These are phyloP conservation scores for Leersia perrieri DNA, from an alignment of 176 grass and related monocot species.

Conservation along the genomic window DNA sequence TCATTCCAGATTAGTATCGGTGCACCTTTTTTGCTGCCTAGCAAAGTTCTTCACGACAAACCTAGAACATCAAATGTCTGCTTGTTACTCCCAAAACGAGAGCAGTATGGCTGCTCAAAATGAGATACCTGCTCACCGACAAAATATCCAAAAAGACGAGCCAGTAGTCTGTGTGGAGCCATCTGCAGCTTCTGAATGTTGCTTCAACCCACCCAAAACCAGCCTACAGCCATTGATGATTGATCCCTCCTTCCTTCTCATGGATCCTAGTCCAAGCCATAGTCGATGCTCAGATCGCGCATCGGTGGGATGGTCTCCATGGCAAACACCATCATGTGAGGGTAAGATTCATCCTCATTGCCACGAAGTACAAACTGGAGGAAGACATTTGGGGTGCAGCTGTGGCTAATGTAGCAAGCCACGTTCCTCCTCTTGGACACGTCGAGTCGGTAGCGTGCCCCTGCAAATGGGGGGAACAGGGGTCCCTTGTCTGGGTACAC, in stretches of 20 bases:
- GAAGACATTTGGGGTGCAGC: constrained; percentile 66
- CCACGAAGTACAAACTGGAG: constrained; percentile 56
- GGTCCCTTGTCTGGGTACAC: constrained; percentile 11
- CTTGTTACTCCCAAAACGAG: not conserved
- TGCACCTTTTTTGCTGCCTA: not conserved
- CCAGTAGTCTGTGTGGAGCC: no score
- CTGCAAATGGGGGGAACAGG: constrained; percentile 6
- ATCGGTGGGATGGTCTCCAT: constrained; percentile 92
- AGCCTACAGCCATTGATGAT: constrained; percentile 14
- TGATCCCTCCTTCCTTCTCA: constrained; percentile 5
- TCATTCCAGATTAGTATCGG: not conserved
- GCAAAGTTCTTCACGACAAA: not conserved
- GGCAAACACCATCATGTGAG: constrained; percentile 82
- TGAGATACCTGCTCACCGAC: not conserved
- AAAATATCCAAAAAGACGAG: constrained; percentile 11
- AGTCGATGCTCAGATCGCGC: constrained; percentile 83
- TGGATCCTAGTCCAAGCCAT: constrained; percentile 47
- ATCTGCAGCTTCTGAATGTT: not conserved
- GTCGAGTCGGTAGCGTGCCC: constrained; percentile 49
- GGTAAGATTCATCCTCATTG: constrained; percentile 51
- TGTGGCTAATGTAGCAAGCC: constrained; percentile 81
- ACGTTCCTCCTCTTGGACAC: constrained; percentile 68
- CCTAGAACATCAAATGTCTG: not conserved
- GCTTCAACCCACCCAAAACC: not conserved
- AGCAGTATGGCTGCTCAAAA: constrained; percentile 5